Conservation (phyloP, 495 filamentous ascomycete genomes). For the Staphylotrichum tortipilum region DNA sequence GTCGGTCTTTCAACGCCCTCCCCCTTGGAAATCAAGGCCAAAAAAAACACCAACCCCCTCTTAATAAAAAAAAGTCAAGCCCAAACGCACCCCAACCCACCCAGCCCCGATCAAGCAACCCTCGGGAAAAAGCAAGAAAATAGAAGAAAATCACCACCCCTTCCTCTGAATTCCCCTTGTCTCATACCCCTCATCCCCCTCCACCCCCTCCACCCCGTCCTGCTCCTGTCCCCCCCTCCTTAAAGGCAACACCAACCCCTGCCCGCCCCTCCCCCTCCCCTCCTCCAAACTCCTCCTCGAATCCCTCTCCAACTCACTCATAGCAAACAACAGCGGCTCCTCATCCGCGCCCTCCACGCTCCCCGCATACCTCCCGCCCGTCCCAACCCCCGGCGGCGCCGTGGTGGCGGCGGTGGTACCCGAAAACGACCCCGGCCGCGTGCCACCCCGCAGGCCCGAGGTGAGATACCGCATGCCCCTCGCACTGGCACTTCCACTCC, state of each 20-base stretch:
- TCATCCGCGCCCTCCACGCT: conserved; percentile 56
- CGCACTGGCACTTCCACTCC: not conserved
- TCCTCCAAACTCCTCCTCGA: conserved; percentile 70
- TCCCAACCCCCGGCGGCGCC: not conserved
- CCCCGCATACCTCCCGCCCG: conserved; percentile 34
- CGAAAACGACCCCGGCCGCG: conserved; percentile 20
- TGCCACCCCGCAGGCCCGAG: no score
- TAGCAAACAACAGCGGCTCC: conserved; percentile 76
- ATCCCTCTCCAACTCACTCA: conserved; percentile 69
- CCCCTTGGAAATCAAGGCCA: no score
- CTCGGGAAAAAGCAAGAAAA: no score
- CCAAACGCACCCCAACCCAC: not conserved
- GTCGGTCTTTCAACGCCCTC: no score
- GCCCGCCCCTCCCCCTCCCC: conserved; percentile 26
- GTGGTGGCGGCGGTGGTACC: conserved; percentile 36
- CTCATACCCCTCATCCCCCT: not conserved
- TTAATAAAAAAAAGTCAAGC: not conserved
- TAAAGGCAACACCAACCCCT: no score
- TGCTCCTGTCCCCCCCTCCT: conserved; percentile 18
- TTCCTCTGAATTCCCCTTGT: conserved; percentile 11
- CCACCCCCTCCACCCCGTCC: conserved; percentile 20
- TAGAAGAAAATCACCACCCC: conserved; percentile 14
- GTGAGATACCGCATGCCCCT: not conserved
- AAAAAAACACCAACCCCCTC: no score
- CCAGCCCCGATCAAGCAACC: not conserved